Percentiles rank a stretch among this genome's conserved stretches.
These are phyloP conservation scores for Chenopodium suecicum DNA, from an alignment of 148 eudicot species.

Conservation along the genomic window DNA sequence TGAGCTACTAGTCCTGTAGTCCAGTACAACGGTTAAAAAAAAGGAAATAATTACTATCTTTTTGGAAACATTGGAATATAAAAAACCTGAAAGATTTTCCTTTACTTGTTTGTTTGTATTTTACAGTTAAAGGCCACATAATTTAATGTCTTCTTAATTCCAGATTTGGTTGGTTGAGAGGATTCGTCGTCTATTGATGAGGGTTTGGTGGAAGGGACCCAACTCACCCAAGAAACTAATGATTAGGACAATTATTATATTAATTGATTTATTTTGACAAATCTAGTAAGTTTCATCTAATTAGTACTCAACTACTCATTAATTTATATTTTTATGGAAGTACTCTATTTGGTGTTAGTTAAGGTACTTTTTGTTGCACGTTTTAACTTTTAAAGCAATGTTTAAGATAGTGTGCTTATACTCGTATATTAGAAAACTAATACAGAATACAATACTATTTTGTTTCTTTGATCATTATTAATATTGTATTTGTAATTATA, in stretches of 20 bases:
- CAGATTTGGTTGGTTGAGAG: conserved; percentile 6
- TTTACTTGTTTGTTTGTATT: not conserved
- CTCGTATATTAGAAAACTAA: no score
- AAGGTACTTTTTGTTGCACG: not conserved
- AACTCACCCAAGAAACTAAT: not conserved
- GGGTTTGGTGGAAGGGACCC: conserved; percentile 13
- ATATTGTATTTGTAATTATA: no score
- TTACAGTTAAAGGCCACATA: not conserved
- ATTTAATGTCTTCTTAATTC: not conserved
- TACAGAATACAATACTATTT: no score
- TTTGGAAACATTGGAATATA: not conserved
- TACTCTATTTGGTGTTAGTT: not conserved
- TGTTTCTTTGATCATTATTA: no score
- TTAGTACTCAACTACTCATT: not conserved
- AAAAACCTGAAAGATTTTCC: not conserved
- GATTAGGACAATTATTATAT: not conserved
- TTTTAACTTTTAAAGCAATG: no score
- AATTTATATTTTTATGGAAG: not conserved
- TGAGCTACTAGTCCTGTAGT: no score
- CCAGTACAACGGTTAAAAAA: not conserved
- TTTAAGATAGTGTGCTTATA: no score
- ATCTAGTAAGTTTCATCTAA: not conserved
- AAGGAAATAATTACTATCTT: not conserved
- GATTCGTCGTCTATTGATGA: not conserved
- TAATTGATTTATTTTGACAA: not conserved